Evolutionary conservation across 371 early-diverging fungal genomes (phyloP).

Genomic region (Actinomortierella wolfii): DNA sequence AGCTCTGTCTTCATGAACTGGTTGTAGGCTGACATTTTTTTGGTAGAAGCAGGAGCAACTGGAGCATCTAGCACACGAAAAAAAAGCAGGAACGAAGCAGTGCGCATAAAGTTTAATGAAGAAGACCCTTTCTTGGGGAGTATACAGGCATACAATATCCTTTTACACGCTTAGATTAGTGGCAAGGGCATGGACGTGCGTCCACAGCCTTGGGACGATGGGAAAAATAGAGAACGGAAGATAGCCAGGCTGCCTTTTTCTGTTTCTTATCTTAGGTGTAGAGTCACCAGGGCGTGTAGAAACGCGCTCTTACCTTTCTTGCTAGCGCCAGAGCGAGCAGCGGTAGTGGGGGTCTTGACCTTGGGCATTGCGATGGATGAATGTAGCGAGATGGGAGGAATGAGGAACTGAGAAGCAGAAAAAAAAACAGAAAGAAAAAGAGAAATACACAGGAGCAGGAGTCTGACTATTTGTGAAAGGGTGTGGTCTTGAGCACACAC

Average conservation of each 20-base stretch:
- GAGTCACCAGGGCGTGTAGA: neutral
- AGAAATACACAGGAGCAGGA: neutral
- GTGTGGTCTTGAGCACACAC: neutral
- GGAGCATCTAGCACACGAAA: neutral
- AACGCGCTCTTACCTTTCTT: neutral
- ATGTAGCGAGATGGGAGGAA: neutral
- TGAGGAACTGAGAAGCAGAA: neutral
- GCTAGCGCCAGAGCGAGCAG: neutral
- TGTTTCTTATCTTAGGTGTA: neutral
- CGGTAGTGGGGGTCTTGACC: constrained; percentile 19
- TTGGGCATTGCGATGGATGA: constrained; percentile 28
- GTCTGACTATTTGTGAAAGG: neutral
- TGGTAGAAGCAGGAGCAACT: constrained; percentile 24
- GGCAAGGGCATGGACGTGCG: neutral
- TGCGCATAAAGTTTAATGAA: neutral
- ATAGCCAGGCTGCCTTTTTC: constrained; percentile 1
- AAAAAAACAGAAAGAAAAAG: constrained; percentile 1
- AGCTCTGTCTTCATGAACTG: constrained; percentile 75
- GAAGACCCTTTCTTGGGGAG: no score
- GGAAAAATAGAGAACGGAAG: neutral
- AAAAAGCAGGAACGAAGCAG: neutral
- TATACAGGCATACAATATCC: no score
- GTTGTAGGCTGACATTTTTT: constrained; percentile 70
- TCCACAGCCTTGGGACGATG: neutral
- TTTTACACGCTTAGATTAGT: no score